Evolutionary conservation across 2,329 filamentous ascomycete species (phyloP).

Genomic region (Botryotinia globosa): DNA sequence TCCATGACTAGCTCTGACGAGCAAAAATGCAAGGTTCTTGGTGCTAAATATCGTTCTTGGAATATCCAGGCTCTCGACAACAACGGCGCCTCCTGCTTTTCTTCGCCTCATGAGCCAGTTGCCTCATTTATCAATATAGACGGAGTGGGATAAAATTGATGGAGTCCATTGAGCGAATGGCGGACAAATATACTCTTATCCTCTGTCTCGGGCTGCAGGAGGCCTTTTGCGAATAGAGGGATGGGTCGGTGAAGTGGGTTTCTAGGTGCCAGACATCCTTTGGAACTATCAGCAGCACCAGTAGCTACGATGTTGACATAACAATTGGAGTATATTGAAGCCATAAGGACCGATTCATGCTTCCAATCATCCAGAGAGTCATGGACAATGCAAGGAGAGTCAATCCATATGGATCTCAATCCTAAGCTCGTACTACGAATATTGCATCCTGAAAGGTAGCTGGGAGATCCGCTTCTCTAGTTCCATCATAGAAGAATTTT

Average conservation of each 20-base stretch:
- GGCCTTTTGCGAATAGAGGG: not conserved
- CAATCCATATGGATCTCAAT: not conserved
- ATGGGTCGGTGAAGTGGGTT: not conserved
- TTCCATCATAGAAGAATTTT: no score
- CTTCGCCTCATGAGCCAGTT: not conserved
- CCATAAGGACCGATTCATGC: not conserved
- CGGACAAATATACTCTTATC: not conserved
- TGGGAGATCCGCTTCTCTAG: not conserved
- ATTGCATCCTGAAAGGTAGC: not conserved
- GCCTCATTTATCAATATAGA: not conserved
- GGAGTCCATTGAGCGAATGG: not conserved
- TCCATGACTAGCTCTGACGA: not conserved
- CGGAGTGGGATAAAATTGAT: not conserved
- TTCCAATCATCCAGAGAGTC: not conserved
- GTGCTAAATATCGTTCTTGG: slow-evolving; percentile 9
- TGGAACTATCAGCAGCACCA: not conserved
- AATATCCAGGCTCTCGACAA: not conserved
- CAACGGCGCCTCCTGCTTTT: not conserved
- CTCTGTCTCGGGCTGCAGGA: not conserved
- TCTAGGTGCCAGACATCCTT: not conserved
- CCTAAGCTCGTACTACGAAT: not conserved
- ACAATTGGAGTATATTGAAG: not conserved
- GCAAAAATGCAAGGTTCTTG: not conserved
- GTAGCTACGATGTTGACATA: not conserved
- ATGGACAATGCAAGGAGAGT: not conserved